A percentile compares a stretch with the other conserved stretches of the same genome.
Evolutionary conservation across 352 stramenopile species (phyloP).

Genomic region (Globisporangium uncinulatum): DNA sequence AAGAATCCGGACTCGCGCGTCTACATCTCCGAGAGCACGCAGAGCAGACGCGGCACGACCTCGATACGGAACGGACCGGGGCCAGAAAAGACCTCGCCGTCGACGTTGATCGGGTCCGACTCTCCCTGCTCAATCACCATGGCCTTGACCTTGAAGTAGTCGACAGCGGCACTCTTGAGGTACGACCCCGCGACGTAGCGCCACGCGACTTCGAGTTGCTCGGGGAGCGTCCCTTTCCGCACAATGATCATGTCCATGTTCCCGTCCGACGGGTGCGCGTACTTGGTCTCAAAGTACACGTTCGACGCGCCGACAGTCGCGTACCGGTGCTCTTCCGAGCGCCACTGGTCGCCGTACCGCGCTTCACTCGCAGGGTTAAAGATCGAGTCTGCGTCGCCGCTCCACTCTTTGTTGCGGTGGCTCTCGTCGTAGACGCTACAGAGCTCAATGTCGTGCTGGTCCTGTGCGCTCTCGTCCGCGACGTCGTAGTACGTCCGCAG

Average conservation of each 20-base stretch:
- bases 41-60: constrained; percentile 62
- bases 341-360: constrained; percentile 53
- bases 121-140: constrained; percentile 62
- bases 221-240: constrained; percentile 35
- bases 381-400: constrained; percentile 50
- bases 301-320: constrained; percentile 61
- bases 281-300: constrained; percentile 80
- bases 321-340: constrained; percentile 40
- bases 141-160: constrained; percentile 78
- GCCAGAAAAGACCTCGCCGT: constrained; percentile 63
- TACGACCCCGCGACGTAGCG: constrained; percentile 54
- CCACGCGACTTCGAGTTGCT: constrained; percentile 44
- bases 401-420: constrained; percentile 45
- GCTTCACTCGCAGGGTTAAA: constrained; percentile 53
- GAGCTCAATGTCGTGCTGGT: constrained; percentile 71
- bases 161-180: constrained; percentile 47
- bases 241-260: constrained; percentile 76
- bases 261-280: constrained; percentile 71
- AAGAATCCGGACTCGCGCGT: not conserved
- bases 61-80: constrained; percentile 67
- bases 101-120: constrained; percentile 67
- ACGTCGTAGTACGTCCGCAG: constrained; percentile 75
- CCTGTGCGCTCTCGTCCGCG: constrained; percentile 40
- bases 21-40: constrained; percentile 77
- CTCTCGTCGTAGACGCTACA: constrained; percentile 73